Evolutionary conservation across 306 rosid species (phyloP).

Genomic region (Pterocarpus santalinus): DNA sequence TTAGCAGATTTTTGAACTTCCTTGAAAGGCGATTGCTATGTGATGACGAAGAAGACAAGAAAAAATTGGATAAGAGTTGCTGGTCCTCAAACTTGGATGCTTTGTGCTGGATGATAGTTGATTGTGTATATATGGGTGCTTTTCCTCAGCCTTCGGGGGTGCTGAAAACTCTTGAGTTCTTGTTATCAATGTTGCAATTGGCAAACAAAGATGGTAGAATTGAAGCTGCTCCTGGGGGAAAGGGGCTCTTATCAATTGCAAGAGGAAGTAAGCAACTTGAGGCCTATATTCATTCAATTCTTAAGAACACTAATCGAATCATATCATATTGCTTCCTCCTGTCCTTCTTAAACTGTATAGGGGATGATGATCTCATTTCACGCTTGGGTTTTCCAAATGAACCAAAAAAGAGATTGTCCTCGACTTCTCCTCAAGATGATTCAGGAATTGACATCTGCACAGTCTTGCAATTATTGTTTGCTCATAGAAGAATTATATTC

Average conservation of each 20-base stretch:
- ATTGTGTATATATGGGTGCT: conserved; percentile 98
- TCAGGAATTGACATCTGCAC: conserved; percentile 83
- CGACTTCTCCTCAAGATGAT: conserved; percentile 65
- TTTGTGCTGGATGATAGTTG: conserved; percentile 96
- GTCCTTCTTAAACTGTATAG: conserved; percentile 73
- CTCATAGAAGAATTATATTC: conserved; percentile 86
- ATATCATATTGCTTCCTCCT: conserved; percentile 94
- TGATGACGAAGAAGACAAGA: conserved; percentile 95
- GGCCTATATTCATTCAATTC: conserved; percentile 93
- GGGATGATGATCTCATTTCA: conserved; percentile 85
- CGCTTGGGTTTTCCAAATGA: conserved; percentile 72
- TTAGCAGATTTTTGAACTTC: conserved; percentile 90
- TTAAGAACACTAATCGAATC: conserved; percentile 91
- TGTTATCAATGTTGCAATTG: conserved; percentile 95
- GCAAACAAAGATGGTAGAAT: conserved; percentile 97
- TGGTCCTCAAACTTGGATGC: conserved; percentile 98
- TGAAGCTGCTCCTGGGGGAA: conserved; percentile 90
- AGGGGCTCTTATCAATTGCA: conserved; percentile 83
- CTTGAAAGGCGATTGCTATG: conserved; percentile 97
- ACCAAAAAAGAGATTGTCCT: conserved; percentile 63
- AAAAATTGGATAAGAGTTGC: conserved; percentile 91
- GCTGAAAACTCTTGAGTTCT: conserved; percentile 89
- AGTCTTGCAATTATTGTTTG: conserved; percentile 85
- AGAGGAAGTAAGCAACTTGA: conserved; percentile 97
- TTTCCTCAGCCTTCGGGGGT: conserved; percentile 92